Evolutionary conservation across 2,329 filamentous ascomycete species (phyloP), one percentile per base, ranked within the genome.

Genomic region (Epichloe gansuensis): DNA sequence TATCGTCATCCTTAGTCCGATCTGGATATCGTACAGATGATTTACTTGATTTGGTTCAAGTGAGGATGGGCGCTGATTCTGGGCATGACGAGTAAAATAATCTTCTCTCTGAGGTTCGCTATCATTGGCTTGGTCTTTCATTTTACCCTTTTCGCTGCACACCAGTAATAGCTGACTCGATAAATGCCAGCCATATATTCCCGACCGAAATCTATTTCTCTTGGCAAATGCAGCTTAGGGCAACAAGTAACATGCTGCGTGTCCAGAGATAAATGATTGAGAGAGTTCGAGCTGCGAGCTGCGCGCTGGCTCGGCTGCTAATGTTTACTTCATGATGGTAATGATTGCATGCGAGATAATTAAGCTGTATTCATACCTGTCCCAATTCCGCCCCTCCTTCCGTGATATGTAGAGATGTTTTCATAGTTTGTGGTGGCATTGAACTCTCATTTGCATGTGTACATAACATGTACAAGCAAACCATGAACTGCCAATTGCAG

Each of bases 1-100:
- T 90, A 91, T 90, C 86, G 88, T 94, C 89, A 94, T 95, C 89
- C 89, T 94, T 94, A 94, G 88, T 76, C 89, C 79, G 83, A 94
- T 69, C 64, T 55, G 57, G 59, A 58, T 57, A 60, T 57, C 57
- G 57, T 61, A 57, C 57, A 59, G 56, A 70, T 48, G 68, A 70
- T 55, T 60, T 60, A 67, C 60, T 52, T 59, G 61, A 57, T 58
- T 44, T 53, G 50, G 49, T 59, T 64, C 61, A 37, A 38, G 42
- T 53, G 51, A 58, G 56, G 69, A 69, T 58, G 59, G 55, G 57
- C 63, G 58, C 54, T 56, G 58, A 62, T 62, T 61, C 57, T 55
- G 61, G 67, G 67, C 60, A 67, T 76, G 75, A 72, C 71, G 75
- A 76, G 65, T 61, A 60, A 58, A 61, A 54, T 75, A 77, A 77